Conservation (phyloP, 2,329 filamentous ascomycete species). For the Colletotrichum plurivorum region DNA sequence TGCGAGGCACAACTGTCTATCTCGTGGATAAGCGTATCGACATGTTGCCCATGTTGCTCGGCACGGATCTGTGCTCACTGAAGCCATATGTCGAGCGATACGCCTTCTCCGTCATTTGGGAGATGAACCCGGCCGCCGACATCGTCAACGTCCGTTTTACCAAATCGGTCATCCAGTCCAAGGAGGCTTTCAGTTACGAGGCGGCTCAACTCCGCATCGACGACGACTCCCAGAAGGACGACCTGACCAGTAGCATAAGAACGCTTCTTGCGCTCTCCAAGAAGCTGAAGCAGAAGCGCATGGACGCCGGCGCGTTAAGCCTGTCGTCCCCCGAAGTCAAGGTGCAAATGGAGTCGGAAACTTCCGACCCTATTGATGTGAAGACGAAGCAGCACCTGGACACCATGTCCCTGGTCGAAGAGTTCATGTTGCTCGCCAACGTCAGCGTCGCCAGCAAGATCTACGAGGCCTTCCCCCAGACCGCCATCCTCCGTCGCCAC, state of each 20-base stretch:
- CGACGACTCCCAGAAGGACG: conserved; percentile 87
- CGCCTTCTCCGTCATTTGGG: conserved; percentile 90
- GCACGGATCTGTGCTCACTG: conserved; percentile 94
- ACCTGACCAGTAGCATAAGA: conserved; percentile 91
- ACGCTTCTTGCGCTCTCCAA: conserved; percentile 89
- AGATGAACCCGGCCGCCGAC: conserved; percentile 87
- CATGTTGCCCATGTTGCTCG: conserved; percentile 97
- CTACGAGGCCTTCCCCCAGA: conserved; percentile 93
- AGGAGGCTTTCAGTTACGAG: conserved; percentile 98
- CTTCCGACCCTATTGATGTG: conserved; percentile 94
- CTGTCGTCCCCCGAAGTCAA: conserved; percentile 98
- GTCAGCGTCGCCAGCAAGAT: conserved; percentile 93
- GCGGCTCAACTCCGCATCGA: conserved; percentile 95
- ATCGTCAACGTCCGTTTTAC: conserved; percentile 90
- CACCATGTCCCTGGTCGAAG: conserved; percentile 97
- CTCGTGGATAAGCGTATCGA: conserved; percentile 99
- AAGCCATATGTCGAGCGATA: conserved; percentile 98
- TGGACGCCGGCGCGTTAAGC: conserved; percentile 95
- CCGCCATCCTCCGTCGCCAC: conserved; percentile 92
- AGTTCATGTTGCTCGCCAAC: conserved; percentile 99
- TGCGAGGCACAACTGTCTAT: conserved; percentile 96
- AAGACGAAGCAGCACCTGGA: conserved; percentile 95
- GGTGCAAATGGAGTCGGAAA: conserved; percentile 95
- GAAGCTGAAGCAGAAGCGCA: conserved; percentile 93
- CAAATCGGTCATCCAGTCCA: conserved; percentile 97